Evolutionary conservation across 2,329 filamentous ascomycete species (phyloP).

Genomic region (Tolypocladium album): DNA sequence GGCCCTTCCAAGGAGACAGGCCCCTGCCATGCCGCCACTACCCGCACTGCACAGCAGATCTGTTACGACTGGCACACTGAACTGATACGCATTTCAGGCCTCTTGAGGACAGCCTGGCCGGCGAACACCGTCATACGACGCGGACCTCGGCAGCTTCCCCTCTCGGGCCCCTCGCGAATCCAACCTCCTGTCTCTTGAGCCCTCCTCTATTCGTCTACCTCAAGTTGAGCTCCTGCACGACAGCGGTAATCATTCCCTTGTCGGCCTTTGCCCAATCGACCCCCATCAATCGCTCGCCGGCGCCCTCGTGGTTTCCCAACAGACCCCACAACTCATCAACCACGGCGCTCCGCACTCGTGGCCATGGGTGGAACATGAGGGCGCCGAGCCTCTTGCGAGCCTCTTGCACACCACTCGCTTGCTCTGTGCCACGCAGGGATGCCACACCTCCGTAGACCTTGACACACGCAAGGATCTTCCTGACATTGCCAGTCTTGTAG

Average conservation of each 20-base stretch:
- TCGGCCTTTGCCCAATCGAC: constrained; percentile 48
- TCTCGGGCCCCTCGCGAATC: background rate
- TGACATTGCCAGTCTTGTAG: constrained; percentile 72
- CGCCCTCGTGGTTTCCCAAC: constrained; percentile 17
- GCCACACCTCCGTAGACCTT: constrained; percentile 68
- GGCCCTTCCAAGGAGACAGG: background rate
- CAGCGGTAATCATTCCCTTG: constrained; percentile 30
- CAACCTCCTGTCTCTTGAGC: background rate
- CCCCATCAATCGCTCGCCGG: constrained; percentile 30
- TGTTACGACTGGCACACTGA: background rate
- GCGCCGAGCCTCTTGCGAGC: constrained; percentile 59
- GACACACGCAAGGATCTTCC: constrained; percentile 70
- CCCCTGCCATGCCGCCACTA: background rate
- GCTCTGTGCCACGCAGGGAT: constrained; percentile 8
- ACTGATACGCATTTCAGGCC: background rate
- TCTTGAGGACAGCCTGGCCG: background rate
- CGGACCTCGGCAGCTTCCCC: background rate
- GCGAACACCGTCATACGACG: background rate
- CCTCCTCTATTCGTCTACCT: background rate
- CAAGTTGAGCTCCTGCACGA: constrained; percentile 27
- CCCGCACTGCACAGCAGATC: background rate
- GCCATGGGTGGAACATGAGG: constrained; percentile 75
- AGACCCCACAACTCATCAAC: constrained; percentile 50
- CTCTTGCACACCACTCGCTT: constrained; percentile 23
- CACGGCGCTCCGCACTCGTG: constrained; percentile 52